Conservation (phyloP, 495 filamentous ascomycete species). For the Penicillium cinerascens region DNA sequence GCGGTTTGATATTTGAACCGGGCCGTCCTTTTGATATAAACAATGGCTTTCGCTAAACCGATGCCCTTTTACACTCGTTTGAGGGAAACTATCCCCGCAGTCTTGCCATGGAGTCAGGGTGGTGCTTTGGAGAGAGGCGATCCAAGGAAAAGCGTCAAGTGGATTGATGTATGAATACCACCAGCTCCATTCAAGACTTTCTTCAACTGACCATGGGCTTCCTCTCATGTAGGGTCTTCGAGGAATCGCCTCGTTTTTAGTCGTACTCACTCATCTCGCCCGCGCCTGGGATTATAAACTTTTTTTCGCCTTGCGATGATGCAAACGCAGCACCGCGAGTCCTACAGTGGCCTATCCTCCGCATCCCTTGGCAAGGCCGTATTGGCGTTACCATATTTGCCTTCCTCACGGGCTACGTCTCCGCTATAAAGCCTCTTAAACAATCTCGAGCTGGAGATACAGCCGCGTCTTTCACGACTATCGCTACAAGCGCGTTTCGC, state of each 20-base stretch:
- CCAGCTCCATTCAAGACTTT: neutral
- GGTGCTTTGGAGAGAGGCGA: slow-evolving; percentile 34
- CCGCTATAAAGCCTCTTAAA: slow-evolving; percentile 63
- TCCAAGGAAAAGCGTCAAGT: slow-evolving; percentile 60
- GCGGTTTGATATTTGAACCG: neutral
- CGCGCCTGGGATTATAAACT: slow-evolving; percentile 58
- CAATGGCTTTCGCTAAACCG: neutral
- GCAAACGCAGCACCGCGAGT: slow-evolving; percentile 47
- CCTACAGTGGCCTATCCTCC: slow-evolving; percentile 59
- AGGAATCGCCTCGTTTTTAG: slow-evolving; percentile 63
- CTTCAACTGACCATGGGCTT: neutral
- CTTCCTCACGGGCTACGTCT: slow-evolving; percentile 67
- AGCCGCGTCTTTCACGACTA: slow-evolving; percentile 48
- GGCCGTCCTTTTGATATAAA: neutral
- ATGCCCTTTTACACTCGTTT: slow-evolving; percentile 34
- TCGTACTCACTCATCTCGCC: slow-evolving; percentile 63
- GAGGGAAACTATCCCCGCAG: slow-evolving; percentile 22
- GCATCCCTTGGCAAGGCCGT: slow-evolving; percentile 62
- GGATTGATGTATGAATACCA: slow-evolving; percentile 59
- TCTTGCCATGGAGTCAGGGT: slow-evolving; percentile 31
- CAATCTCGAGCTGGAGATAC: slow-evolving; percentile 53
- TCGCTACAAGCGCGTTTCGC: slow-evolving; percentile 62
- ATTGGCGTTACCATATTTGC: slow-evolving; percentile 65
- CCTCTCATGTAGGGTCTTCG: slow-evolving; percentile 57
- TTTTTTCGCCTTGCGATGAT: slow-evolving; percentile 51